These are phyloP conservation scores for Psophocarpus tetragonolobus DNA, from an alignment of 306 rosid species.

Conservation along the genomic window DNA sequence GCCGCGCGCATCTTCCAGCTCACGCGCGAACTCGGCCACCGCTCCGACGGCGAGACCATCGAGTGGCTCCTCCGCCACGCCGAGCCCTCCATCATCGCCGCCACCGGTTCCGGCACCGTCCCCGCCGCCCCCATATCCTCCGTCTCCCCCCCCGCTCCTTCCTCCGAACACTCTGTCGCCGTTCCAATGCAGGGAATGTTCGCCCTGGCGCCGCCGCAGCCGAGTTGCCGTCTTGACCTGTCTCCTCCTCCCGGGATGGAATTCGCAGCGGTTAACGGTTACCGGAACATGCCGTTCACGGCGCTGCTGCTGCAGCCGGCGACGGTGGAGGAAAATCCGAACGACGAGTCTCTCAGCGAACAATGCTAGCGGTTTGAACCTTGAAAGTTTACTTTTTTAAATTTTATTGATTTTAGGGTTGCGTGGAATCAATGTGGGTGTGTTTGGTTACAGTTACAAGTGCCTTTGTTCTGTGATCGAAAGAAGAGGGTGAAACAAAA, in stretches of 20 bases:
- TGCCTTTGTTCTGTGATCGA: not conserved
- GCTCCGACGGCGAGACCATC: constrained; percentile 95
- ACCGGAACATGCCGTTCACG: constrained; percentile 84
- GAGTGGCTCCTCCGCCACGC: constrained; percentile 97
- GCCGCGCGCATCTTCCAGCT: constrained; percentile 93
- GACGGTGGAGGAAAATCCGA: constrained; percentile 50
- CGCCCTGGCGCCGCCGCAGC: constrained; percentile 46
- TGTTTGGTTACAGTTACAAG: not conserved
- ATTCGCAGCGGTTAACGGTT: constrained; percentile 42
- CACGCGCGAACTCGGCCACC: constrained; percentile 92
- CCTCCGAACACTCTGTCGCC: constrained; percentile 44
- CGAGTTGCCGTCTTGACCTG: constrained; percentile 66
- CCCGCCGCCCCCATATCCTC: constrained; percentile 58
- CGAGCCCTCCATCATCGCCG: constrained; percentile 80
- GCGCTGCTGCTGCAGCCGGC: constrained; percentile 74
- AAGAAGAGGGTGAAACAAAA: constrained; percentile 7
- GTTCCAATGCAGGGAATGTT: constrained; percentile 57
- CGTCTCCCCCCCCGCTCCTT: constrained; percentile 16
- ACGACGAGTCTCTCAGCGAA: constrained; percentile 52
- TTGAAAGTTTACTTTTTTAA: not conserved
- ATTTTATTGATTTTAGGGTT: constrained; percentile 11
- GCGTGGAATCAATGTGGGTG: constrained; percentile 1
- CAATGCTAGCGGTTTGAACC: constrained; percentile 32
- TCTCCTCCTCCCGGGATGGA: constrained; percentile 60
- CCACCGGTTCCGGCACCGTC: constrained; percentile 78